Evolutionary conservation across 345 rosid genomes (phyloP).

Genomic region (Populus nigra): DNA sequence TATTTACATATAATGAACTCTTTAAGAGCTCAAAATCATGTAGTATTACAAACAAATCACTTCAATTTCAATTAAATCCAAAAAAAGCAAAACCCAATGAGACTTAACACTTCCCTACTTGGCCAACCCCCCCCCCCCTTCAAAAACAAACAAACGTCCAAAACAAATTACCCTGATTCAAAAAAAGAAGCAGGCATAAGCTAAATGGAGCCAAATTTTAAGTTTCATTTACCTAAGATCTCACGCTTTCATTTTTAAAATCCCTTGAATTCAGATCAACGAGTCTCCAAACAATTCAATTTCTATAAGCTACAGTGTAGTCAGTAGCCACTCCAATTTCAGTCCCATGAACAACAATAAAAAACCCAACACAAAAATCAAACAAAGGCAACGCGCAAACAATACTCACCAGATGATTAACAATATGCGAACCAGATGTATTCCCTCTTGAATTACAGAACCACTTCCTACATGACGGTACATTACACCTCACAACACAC

Average conservation of each 20-base stretch:
- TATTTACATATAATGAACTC: neutral
- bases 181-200: neutral
- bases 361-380: neutral
- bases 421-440: conserved; percentile 98
- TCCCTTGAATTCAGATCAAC: neutral
- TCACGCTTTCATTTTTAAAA: neutral
- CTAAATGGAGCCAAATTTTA: neutral
- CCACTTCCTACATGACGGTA: conserved; percentile 98
- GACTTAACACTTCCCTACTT: neutral
- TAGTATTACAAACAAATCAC: neutral
- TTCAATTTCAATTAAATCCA: neutral
- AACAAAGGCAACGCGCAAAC: neutral
- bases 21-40: neutral
- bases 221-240: neutral
- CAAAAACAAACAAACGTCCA: neutral
- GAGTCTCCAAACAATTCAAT: no score
- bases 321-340: neutral
- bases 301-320: neutral
- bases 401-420: conserved; percentile 87
- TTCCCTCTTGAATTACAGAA: conserved; percentile 98
- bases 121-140: no score
- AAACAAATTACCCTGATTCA: neutral
- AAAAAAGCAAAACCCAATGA: neutral
- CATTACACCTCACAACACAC: conserved; percentile 95
- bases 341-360: neutral